phyloP scores from a whole-genome alignment of 345 rosid species.

The Aquilaria yunnanensis region DNA sequence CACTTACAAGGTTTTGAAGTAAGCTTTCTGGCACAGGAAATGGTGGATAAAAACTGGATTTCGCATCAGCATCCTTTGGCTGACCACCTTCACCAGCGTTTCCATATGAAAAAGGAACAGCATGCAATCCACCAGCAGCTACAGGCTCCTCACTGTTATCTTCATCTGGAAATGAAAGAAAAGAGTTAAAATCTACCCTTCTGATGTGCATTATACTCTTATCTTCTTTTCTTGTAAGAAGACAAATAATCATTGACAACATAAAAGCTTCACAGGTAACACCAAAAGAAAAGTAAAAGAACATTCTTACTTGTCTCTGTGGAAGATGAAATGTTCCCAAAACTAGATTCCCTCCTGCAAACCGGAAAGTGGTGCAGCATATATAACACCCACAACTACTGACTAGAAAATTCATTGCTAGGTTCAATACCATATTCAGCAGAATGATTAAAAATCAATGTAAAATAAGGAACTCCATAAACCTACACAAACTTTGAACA shows the following conservation, averaged over 20 bases:
- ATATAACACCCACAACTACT: constrained; percentile 23
- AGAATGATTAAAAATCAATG: neutral
- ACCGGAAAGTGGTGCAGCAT: constrained; percentile 26
- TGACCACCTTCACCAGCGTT: constrained; percentile 32
- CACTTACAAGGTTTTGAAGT: constrained; percentile 74
- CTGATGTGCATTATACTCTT: neutral
- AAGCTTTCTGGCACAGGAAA: constrained; percentile 67
- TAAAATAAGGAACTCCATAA: neutral
- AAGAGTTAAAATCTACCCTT: constrained; percentile 13
- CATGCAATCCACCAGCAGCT: constrained; percentile 35
- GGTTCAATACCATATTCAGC: neutral
- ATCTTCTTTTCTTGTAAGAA: neutral
- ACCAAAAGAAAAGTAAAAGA: constrained; percentile 14
- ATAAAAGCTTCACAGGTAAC: neutral
- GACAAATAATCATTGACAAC: neutral
- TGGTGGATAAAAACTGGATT: constrained; percentile 64
- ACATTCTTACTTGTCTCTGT: constrained; percentile 53
- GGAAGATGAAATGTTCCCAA: constrained; percentile 45
- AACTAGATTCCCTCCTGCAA: constrained; percentile 56
- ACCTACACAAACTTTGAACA: too few species aligned
- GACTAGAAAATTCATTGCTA: constrained; percentile 5
- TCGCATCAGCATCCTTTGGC: constrained; percentile 35
- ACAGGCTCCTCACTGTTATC: constrained; percentile 33
- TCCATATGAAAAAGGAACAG: constrained; percentile 79
- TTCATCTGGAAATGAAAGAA: constrained; percentile 32